Conservation (phyloP, 169 alveolate species). For the Cryptosporidium muris region DNA sequence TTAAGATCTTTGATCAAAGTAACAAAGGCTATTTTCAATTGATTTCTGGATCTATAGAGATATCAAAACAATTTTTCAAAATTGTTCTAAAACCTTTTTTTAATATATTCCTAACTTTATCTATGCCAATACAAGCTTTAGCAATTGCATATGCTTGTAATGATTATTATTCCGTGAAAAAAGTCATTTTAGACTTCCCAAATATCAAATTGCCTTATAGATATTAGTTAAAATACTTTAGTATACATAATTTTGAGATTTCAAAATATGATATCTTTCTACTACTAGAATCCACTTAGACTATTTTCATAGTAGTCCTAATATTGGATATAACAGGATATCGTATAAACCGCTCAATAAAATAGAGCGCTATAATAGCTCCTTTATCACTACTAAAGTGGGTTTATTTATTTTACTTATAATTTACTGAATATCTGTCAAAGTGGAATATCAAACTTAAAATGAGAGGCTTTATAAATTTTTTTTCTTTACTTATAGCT, state of each 20-base stretch:
- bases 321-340: too few species aligned
- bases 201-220: not conserved
- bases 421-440: too few species aligned
- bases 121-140: slow-evolving; percentile 56
- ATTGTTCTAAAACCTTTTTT: slow-evolving; percentile 25
- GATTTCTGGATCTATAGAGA: not conserved
- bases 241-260: too few species aligned
- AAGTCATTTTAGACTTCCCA: slow-evolving; percentile 55
- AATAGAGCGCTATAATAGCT: too few species aligned
- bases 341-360: too few species aligned
- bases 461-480: not conserved
- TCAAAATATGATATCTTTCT: too few species aligned
- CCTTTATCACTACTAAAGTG: too few species aligned
- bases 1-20: not conserved
- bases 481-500: not conserved
- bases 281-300: too few species aligned
- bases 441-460: not conserved
- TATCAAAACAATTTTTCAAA: slow-evolving; percentile 15
- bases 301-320: too few species aligned
- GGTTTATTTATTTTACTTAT: too few species aligned
- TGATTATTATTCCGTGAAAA: slow-evolving; percentile 58
- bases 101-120: slow-evolving; percentile 30
- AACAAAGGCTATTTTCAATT: not conserved
- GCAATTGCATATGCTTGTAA: slow-evolving; percentile 71
- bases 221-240: too few species aligned